Percentiles rank a stretch among this genome's conserved stretches.
Conservation (phyloP, 768 basidiomycete genomes). For the Chlorophyllum brunneum region DNA sequence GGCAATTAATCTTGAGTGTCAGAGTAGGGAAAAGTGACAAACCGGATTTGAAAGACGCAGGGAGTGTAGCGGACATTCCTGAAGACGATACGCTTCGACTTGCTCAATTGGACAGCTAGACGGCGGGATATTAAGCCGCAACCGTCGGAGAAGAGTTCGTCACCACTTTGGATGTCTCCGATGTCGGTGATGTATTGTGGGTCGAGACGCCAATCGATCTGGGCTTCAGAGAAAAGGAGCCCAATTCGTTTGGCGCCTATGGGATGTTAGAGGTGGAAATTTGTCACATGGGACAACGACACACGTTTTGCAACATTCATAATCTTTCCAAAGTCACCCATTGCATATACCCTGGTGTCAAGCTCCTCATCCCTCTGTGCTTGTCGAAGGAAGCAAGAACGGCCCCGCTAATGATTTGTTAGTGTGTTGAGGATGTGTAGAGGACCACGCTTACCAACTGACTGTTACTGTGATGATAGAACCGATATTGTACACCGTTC, state of each 20-base stretch:
- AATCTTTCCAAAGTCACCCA: slow-evolving; percentile 58
- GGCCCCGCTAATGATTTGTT: slow-evolving; percentile 39
- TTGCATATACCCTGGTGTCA: slow-evolving; percentile 49
- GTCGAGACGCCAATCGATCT: slow-evolving; percentile 53
- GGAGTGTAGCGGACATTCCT: slow-evolving; percentile 56
- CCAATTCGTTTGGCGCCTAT: slow-evolving; percentile 69
- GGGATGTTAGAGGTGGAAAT: too few species aligned
- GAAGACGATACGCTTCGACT: slow-evolving; percentile 51
- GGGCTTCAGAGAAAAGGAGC: slow-evolving; percentile 60
- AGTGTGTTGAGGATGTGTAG: not conserved
- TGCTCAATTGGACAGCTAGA: slow-evolving; percentile 50
- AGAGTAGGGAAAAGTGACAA: slow-evolving; percentile 3
- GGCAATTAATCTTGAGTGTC: not conserved
- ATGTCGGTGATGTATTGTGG: slow-evolving; percentile 50
- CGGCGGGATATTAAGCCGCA: slow-evolving; percentile 59
- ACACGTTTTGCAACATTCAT: slow-evolving; percentile 64
- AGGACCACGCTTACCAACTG: slow-evolving; percentile 41
- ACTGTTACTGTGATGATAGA: slow-evolving; percentile 71
- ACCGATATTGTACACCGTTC: slow-evolving; percentile 59
- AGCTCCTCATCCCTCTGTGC: slow-evolving; percentile 53
- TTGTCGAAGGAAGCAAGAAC: slow-evolving; percentile 60
- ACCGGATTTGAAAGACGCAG: slow-evolving; percentile 63
- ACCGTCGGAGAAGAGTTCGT: slow-evolving; percentile 64
- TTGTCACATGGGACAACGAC: too few species aligned
- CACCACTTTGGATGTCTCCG: slow-evolving; percentile 50